Conservation (phyloP, 108 stramenopile species). For the Cyclotella atomus region DNA sequence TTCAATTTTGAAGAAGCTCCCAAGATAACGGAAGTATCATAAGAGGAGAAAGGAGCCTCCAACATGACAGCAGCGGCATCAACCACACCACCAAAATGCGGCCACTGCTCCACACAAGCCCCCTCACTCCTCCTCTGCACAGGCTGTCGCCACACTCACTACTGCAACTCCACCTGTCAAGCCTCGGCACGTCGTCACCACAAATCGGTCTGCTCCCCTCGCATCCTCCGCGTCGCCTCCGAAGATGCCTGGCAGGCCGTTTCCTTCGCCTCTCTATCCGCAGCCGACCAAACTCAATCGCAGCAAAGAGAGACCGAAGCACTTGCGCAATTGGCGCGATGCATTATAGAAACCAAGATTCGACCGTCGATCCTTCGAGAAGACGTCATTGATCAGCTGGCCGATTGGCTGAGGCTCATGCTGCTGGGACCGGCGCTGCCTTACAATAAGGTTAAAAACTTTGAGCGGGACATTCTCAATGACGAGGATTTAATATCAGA, state of each 20-base stretch:
- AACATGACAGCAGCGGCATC: not conserved
- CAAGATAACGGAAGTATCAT: too few relatives aligned
- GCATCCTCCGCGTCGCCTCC: not conserved
- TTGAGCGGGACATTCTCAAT: conserved; percentile 26
- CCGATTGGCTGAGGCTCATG: conserved; percentile 13
- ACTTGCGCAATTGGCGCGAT: not conserved
- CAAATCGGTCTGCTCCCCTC: conserved; percentile 11
- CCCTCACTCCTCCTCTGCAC: conserved; percentile 6
- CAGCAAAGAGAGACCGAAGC: not conserved
- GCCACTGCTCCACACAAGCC: conserved; percentile 5
- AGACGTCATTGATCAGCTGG: conserved; percentile 12
- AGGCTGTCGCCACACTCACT: conserved; percentile 13
- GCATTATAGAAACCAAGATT: conserved; percentile 31
- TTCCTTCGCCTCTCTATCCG: not conserved
- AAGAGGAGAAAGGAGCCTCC: too few relatives aligned
- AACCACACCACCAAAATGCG: not conserved
- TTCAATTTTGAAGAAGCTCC: too few relatives aligned
- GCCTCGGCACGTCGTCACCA: conserved; percentile 1
- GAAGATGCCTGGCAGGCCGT: not conserved
- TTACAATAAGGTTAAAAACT: conserved; percentile 36
- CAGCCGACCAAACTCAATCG: not conserved
- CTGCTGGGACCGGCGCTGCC: conserved; percentile 44
- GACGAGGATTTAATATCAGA: conserved; percentile 30
- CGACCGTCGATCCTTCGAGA: conserved; percentile 25
- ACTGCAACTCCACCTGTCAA: conserved; percentile 10